Evolutionary conservation across 345 rosid species (phyloP).

Genomic region (Bruguiera sexangula): DNA sequence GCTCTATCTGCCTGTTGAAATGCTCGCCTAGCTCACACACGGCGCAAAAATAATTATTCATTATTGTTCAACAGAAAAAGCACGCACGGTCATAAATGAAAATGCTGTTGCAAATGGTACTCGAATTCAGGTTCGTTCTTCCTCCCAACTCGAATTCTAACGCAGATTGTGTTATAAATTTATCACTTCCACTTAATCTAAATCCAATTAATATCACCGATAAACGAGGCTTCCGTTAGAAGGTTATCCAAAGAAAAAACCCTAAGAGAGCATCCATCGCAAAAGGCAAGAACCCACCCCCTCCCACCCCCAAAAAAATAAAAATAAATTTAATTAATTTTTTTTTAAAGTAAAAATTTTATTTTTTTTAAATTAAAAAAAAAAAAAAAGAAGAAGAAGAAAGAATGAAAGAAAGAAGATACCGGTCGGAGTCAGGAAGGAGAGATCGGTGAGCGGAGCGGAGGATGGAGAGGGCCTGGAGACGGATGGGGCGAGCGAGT

Average conservation of each 20-base stretch:
- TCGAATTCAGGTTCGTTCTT: background rate
- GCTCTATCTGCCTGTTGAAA: conserved; percentile 69
- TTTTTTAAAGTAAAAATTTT: too few relatives aligned
- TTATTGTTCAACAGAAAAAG: background rate
- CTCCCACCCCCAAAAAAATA: too few relatives aligned
- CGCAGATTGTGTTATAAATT: too few relatives aligned
- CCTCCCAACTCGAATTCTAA: too few relatives aligned
- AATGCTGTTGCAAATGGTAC: background rate
- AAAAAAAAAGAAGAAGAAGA: background rate
- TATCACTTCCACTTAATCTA: too few relatives aligned
- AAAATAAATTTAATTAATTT: too few relatives aligned
- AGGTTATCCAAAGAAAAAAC: too few relatives aligned
- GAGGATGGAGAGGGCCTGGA: conserved; percentile 60
- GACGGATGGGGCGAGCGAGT: conserved; percentile 63
- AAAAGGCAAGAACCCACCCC: background rate
- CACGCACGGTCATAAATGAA: background rate
- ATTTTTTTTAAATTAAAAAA: too few relatives aligned
- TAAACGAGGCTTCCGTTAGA: background rate
- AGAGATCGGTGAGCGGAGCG: conserved; percentile 58
- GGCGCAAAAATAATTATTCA: conserved; percentile 19
- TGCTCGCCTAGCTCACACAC: conserved; percentile 46
- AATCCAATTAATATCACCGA: too few relatives aligned
- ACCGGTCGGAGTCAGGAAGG: conserved; percentile 75
- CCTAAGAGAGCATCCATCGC: too few relatives aligned
- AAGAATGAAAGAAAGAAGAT: background rate